Base-by-base conservation (phyloP, 805 yeast genomes). In the Candida odintsovae region DNA sequence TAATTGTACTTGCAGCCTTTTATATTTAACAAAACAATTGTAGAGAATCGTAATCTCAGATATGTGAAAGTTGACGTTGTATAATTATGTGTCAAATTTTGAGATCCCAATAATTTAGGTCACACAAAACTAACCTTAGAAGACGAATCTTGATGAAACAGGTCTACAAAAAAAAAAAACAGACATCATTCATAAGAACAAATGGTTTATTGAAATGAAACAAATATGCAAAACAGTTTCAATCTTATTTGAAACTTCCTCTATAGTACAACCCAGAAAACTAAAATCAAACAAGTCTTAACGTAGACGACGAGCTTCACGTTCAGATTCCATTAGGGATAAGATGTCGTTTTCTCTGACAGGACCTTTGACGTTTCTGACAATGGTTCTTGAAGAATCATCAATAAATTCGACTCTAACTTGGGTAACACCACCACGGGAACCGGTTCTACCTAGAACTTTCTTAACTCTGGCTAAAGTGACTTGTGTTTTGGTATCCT, bases 371-470 rank as follows among this genome's bases (percentile, higher is more conserved):
- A 88, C 96, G 83, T 88, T 88, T 83, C 96, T 86, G 80, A 88
- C 95, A 67, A 88, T 87, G 69, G 92, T 84, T 82, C 96, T 86
- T 76, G 92, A 78, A 68, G 90, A 78, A 73, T 88, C 96, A 70
- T 88, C 96, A 72, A 88, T 78, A 83, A 88, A 88, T 77, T 88
- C 95, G 69, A 88, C 96, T 76, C 96, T 87, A 76, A 88, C 96
- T 77, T 88, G 96, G 77, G 95, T 88, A 76, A 88, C 96, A 82
- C 96, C 97, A 86, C 98, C 98, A 81, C 98, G 90, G 74, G 98
- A 92, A 74, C 98, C 98, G 84, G 98, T 92, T 80, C 98, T 92
- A 75, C 98, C 98, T 77, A 92, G 83, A 76, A 92, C 98, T 82
- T 92, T 92, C 79, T 89, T 88, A 72, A 92, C 98, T 83, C 90